These are phyloP conservation scores for Wallemia mellicola DNA, from an alignment of 1,284 basidiomycete genomes.

Conservation along the genomic window DNA sequence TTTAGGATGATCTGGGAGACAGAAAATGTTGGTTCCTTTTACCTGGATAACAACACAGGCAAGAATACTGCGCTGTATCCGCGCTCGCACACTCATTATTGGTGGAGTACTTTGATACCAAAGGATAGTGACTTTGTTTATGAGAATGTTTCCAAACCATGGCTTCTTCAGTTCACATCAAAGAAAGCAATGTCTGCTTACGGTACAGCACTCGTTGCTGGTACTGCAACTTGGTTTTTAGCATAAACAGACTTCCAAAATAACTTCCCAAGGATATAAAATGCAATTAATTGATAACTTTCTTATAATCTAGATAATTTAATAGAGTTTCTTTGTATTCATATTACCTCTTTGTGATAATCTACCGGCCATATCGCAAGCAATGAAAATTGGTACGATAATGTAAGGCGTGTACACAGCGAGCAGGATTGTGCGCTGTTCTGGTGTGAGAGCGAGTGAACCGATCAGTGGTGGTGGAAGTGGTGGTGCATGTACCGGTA, in stretches of 20 bases:
- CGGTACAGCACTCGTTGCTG: not conserved
- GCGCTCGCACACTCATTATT: not conserved
- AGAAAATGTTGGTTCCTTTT: not conserved
- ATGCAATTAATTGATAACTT: no score
- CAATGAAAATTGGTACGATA: slow-evolving; percentile 34
- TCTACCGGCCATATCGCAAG: slow-evolving; percentile 29
- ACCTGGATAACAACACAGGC: not conserved
- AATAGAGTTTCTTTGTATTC: not conserved
- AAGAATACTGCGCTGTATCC: not conserved
- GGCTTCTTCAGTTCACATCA: not conserved
- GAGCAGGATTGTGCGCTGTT: slow-evolving; percentile 25
- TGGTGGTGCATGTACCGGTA: slow-evolving; percentile 11
- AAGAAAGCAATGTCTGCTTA: not conserved
- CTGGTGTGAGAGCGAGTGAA: slow-evolving; percentile 13
- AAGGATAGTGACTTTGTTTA: not conserved
- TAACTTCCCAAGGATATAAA: not conserved
- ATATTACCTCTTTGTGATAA: not conserved
- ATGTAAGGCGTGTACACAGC: slow-evolving; percentile 46
- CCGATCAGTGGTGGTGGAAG: not conserved
- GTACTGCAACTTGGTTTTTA: not conserved
- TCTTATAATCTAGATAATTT: no score
- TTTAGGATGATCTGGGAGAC: not conserved
- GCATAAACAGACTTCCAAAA: not conserved
- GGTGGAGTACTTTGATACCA: not conserved
- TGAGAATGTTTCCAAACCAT: not conserved